Evolutionary conservation across 371 early-diverging fungal species (phyloP).

Genomic region (Synchytrium microbalum): DNA sequence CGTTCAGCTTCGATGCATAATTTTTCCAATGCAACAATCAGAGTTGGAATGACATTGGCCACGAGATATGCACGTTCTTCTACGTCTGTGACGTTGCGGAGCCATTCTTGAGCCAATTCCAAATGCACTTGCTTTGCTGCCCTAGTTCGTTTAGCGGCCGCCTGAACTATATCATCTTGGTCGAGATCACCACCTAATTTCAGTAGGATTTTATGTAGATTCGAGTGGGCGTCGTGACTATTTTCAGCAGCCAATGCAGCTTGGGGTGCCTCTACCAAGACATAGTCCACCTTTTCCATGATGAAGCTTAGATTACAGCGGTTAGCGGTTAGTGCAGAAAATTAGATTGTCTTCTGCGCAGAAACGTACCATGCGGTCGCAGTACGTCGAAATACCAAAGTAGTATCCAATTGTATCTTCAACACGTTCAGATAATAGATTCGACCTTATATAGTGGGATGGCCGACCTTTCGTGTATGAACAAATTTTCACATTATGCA

Average conservation of each 20-base stretch:
- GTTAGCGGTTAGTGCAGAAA: too few species aligned
- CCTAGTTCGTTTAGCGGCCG: not conserved
- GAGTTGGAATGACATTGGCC: constrained; percentile 36
- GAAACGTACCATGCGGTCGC: too few species aligned
- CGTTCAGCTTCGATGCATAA: constrained; percentile 34
- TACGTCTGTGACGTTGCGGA: constrained; percentile 10
- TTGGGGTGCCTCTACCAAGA: not conserved
- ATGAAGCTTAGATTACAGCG: too few species aligned
- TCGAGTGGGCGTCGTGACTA: not conserved
- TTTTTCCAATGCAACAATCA: constrained; percentile 34
- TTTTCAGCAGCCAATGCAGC: not conserved
- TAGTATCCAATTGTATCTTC: too few species aligned
- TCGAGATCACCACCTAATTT: not conserved
- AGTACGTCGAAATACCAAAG: too few species aligned
- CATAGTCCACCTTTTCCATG: not conserved
- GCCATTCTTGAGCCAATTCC: not conserved
- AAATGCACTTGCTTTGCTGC: not conserved
- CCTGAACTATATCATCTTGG: not conserved
- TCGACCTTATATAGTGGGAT: too few species aligned
- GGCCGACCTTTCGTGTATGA: too few species aligned
- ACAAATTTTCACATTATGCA: too few species aligned
- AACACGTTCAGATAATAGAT: too few species aligned
- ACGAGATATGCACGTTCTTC: constrained; percentile 40
- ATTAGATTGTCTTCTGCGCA: too few species aligned
- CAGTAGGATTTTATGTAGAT: not conserved